Percentiles rank a stretch among this genome's conserved stretches.
These are phyloP conservation scores for Ophiosphaerella narmari DNA, from an alignment of 2,329 filamentous ascomycete genomes.

Conservation along the genomic window DNA sequence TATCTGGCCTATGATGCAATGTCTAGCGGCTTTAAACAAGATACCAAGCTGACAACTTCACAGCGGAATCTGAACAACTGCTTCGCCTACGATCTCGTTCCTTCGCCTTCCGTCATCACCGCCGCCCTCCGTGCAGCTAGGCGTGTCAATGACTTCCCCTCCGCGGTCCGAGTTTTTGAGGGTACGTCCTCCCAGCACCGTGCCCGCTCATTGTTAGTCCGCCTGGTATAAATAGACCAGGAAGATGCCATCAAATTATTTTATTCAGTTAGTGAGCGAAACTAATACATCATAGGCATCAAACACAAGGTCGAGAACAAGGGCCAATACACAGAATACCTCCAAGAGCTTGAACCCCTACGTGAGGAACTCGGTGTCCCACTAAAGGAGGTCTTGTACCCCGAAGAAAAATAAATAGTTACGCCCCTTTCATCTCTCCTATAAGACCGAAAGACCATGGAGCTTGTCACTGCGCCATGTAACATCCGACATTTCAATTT, in stretches of 20 bases:
- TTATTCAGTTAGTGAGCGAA: neutral
- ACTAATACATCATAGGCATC: constrained; percentile 68
- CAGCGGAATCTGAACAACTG: constrained; percentile 98
- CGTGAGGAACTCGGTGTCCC: constrained; percentile 91
- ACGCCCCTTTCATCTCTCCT: constrained; percentile 13
- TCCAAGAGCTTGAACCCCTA: constrained; percentile 88
- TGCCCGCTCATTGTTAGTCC: neutral
- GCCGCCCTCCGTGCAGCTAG: constrained; percentile 92
- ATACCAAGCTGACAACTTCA: constrained; percentile 21
- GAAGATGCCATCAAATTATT: neutral
- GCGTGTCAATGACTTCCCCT: constrained; percentile 97
- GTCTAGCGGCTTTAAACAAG: neutral
- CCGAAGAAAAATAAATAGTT: constrained; percentile 52
- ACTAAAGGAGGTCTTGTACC: constrained; percentile 92
- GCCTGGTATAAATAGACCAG: neutral
- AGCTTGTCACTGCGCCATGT: constrained; percentile 19
- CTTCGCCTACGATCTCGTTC: constrained; percentile 99
- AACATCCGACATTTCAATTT: constrained; percentile 30
- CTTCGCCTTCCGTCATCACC: constrained; percentile 85
- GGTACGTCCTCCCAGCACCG: constrained; percentile 62
- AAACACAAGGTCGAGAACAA: constrained; percentile 99
- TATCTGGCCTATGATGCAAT: constrained; percentile 10
- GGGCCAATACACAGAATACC: constrained; percentile 94
- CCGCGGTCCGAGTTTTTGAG: constrained; percentile 97
- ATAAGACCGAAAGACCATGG: constrained; percentile 15